These are phyloP conservation scores for Taphrina wiesneri DNA, from an alignment of 1,139 yeast species.

Conservation along the genomic window DNA sequence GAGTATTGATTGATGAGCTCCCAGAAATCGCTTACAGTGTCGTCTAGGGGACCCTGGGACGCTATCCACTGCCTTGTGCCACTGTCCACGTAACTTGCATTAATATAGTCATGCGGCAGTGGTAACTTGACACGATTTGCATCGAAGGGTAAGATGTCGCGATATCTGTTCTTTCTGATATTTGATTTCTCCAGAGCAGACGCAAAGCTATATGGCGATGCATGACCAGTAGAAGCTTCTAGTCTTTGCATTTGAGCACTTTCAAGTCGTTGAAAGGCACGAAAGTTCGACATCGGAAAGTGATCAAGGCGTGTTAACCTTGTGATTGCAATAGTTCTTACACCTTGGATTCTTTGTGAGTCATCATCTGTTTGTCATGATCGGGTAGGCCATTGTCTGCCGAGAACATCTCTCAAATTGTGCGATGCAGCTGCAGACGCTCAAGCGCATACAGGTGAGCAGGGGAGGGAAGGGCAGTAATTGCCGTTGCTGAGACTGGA, in stretches of 20 bases:
- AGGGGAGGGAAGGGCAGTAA: neutral
- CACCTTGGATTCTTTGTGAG: no score
- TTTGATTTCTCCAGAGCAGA: conserved; percentile 1
- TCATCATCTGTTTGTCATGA: no score
- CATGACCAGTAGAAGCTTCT: conserved; percentile 21
- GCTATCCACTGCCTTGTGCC: conserved; percentile 40
- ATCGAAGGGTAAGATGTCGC: conserved; percentile 63
- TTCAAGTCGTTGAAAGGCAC: conserved; percentile 18
- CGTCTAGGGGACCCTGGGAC: conserved; percentile 56
- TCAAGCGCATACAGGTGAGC: no score
- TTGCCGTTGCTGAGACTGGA: neutral
- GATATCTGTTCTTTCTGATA: conserved; percentile 53
- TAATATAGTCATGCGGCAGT: conserved; percentile 49
- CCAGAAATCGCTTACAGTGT: conserved; percentile 77
- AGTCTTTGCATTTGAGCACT: conserved; percentile 22
- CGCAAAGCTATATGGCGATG: conserved; percentile 16
- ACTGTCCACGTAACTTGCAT: conserved; percentile 52
- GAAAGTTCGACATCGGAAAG: conserved; percentile 9
- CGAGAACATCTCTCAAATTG: no score
- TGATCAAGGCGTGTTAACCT: no score
- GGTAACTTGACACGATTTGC: conserved; percentile 54
- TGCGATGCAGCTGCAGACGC: no score
- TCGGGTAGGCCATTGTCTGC: no score
- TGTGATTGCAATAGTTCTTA: no score
- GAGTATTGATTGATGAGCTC: conserved; percentile 66